These are phyloP conservation scores for Phanerochaete carnosa DNA, from an alignment of 768 basidiomycete genomes.

Conservation along the genomic window DNA sequence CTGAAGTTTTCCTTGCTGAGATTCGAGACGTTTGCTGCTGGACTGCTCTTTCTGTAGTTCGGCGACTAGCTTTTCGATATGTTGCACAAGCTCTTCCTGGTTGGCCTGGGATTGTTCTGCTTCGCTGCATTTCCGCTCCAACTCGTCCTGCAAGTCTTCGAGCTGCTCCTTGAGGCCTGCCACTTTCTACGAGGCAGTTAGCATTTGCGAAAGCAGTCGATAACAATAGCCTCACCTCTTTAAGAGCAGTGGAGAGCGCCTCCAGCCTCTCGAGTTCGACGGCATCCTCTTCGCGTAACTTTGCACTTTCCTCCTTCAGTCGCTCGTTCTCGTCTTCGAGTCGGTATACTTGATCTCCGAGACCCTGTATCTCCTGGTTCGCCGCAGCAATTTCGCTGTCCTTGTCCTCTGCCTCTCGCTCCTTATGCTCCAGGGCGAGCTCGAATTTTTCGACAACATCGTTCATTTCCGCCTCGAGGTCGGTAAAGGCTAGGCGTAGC, in stretches of 20 bases:
- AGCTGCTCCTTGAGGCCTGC: conserved; percentile 59
- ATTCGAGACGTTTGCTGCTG: conserved; percentile 49
- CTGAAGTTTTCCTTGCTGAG: conserved; percentile 54
- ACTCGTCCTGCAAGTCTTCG: conserved; percentile 59
- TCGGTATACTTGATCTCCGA: conserved; percentile 73
- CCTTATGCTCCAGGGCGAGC: conserved; percentile 69
- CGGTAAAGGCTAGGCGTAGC: conserved; percentile 67
- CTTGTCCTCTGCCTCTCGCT: conserved; percentile 74
- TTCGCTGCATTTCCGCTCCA: conserved; percentile 61
- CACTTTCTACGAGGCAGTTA: conserved; percentile 54
- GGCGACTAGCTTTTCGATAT: conserved; percentile 67
- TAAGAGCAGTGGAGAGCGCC: conserved; percentile 66
- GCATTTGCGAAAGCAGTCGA: neutral
- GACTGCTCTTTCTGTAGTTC: conserved; percentile 60
- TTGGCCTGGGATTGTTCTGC: conserved; percentile 64
- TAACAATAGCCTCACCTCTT: conserved; percentile 56
- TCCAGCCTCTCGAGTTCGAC: conserved; percentile 70
- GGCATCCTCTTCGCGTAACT: conserved; percentile 66
- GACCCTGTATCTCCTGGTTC: conserved; percentile 74
- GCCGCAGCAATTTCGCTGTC: conserved; percentile 73
- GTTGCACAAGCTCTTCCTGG: conserved; percentile 73
- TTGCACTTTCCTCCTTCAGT: conserved; percentile 66
- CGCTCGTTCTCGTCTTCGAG: conserved; percentile 87
- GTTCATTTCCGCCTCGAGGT: conserved; percentile 68
- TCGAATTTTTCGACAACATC: conserved; percentile 76